A percentile compares a stretch with the other conserved stretches of the same genome.
Conservation (phyloP, 2,329 filamentous ascomycete species). For the Fonsecaea monophora region DNA sequence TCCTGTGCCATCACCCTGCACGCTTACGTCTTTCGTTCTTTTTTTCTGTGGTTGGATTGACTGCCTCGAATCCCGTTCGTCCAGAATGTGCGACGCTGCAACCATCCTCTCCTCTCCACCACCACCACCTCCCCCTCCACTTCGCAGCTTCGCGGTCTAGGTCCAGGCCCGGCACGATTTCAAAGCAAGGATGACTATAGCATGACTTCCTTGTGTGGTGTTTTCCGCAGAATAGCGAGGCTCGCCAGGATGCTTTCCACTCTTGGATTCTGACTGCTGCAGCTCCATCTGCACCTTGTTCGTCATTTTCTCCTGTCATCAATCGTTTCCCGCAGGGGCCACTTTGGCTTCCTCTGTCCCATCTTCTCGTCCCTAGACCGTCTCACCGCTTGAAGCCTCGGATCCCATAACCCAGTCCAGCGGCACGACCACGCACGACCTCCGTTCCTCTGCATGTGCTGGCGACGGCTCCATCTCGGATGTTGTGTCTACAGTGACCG, state of each 20-base stretch:
- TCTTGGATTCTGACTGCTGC: conserved; percentile 9
- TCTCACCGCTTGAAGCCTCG: conserved; percentile 20
- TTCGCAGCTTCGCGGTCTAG: neutral
- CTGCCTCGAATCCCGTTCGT: conserved; percentile 1
- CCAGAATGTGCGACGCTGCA: neutral
- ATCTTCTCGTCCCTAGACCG: conserved; percentile 1
- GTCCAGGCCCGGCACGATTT: conserved; percentile 15
- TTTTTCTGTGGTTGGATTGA: neutral
- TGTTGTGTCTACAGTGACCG: neutral
- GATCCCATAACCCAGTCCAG: conserved; percentile 11
- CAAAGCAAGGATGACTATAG: conserved; percentile 22
- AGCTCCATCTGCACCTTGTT: conserved; percentile 13
- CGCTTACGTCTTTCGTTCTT: conserved; percentile 13
- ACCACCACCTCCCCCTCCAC: neutral
- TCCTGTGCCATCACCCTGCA: conserved; percentile 1
- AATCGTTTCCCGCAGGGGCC: conserved; percentile 1
- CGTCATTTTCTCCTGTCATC: conserved; percentile 10
- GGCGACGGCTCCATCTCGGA: conserved; percentile 23
- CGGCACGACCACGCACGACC: neutral
- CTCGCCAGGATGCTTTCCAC: conserved; percentile 1
- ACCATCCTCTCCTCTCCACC: neutral
- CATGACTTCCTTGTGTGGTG: conserved; percentile 18
- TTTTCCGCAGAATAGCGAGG: neutral
- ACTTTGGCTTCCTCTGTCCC: conserved; percentile 5
- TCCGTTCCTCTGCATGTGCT: conserved; percentile 28